Evolutionary conservation across 176 grass and related monocot species (phyloP).

Genomic region (Zea luxurians): DNA sequence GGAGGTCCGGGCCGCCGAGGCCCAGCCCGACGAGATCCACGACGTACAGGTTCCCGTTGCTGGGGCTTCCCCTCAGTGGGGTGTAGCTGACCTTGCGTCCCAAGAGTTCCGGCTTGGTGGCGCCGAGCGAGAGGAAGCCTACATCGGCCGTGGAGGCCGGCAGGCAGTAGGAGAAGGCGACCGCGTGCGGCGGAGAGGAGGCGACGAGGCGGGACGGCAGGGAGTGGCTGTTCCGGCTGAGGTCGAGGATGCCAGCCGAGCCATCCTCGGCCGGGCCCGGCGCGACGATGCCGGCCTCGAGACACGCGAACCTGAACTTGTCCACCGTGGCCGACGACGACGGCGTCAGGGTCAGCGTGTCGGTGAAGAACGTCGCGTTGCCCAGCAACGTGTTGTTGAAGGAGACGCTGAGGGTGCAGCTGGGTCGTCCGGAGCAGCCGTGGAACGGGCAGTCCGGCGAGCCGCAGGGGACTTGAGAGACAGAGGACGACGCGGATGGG

Average conservation of each 20-base stretch:
- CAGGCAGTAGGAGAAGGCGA: conserved; percentile 40
- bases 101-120: not conserved
- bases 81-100: conserved; percentile 12
- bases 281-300: not conserved
- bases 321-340: not conserved
- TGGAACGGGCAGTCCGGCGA: conserved; percentile 27
- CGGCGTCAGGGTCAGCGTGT: conserved; percentile 19
- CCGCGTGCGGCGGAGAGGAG: not conserved
- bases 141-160: not conserved
- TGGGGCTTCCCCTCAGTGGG: not conserved
- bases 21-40: conserved; percentile 21
- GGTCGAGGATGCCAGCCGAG: conserved; percentile 23
- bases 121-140: conserved; percentile 24
- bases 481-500: not conserved
- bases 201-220: conserved; percentile 6
- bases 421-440: not conserved
- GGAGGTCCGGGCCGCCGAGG: not conserved
- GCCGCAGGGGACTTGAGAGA: not conserved
- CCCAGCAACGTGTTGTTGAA: not conserved
- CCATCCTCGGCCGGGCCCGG: not conserved
- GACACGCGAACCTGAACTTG: conserved; percentile 13
- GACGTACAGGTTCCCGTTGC: not conserved
- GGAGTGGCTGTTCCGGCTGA: conserved; percentile 39
- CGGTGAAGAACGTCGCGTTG: not conserved
- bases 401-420: not conserved